Base-by-base conservation (phyloP, 2,329 filamentous ascomycete genomes). In the Aspergillus sergii region DNA sequence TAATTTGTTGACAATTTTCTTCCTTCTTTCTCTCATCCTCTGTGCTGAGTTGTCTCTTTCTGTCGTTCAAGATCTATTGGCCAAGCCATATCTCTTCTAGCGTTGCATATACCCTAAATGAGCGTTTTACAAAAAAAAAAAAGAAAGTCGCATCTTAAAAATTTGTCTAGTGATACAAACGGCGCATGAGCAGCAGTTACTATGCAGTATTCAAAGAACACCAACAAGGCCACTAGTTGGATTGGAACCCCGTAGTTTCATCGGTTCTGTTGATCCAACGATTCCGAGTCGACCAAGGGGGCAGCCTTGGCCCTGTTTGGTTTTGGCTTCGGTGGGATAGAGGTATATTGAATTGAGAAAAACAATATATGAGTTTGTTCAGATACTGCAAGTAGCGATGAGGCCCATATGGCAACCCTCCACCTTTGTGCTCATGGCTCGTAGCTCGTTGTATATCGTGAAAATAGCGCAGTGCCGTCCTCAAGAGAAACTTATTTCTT, bases 401-500 rank as follows among this genome's bases (percentile, higher is more conserved):
- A 63, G 66, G 64, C 65, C 53, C 64, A 62, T 39, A 46, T 61
- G 57, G 48, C 55, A 57, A 68, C 55, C 62, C 58, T 67, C 61
- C 59, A 62, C 57, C 46, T 28, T 58, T 53, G 62, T 51, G 62
- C 60, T 67, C 62, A 61, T 72, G 54, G 60, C 41, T 66, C 70
- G 65, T 70, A 57, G 66, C 64, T 72, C 68, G 66, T 72, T 62
- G 65, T 61, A 68, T 67, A 61, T 69, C 68, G 64, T 71, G 48
- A 66, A 56, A 60, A 43, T 60, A 34, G 45, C 51, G 57, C 43
- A 21, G 46, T 34, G 26, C 46, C 14, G 48, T 41, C 12, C 36
- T 23, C 30, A 41, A 53, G 23, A 58, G n/a, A 26, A 39, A 36
- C 72, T 82, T 86, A 96, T 89, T 97, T 96, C 91, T 97, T 97